Base-by-base conservation (phyloP, 2,329 filamentous ascomycete genomes). In the Chaetomiaceae sp. region DNA sequence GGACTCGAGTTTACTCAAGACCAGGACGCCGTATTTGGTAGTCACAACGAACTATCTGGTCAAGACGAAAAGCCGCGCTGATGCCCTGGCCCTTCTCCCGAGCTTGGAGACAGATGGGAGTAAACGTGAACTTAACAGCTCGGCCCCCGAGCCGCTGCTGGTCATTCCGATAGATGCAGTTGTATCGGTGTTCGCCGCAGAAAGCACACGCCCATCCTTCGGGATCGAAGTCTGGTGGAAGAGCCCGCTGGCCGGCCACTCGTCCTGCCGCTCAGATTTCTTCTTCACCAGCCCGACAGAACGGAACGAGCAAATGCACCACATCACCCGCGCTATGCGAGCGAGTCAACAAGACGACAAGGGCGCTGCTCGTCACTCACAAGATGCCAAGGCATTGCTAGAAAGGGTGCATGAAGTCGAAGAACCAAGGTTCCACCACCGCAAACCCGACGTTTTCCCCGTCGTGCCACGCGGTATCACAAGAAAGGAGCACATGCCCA, bases 161-260 rank as follows among this genome's bases (percentile, higher is more conserved):
- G 71, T 75, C 44, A 72, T 82, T 7, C 76, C 78, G 0, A 65
- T 81, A 7, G 70, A 74, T 14, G 73, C 71, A 33, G 70, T 82
- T 21, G 74, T 82, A 33, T 75, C 79, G 2, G 73, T 73, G 2
- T 81, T 80, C 57, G 73, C 72, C 27, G 74, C 78, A 27, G 78
- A 81, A 60, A 73, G 72, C 38, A 71, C 72, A 1, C 71, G 73
- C 42, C 72, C 76, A 11, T 72, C 74, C 6, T 78, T 77, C 40
- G 76, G 76, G 5, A 64, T 82, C 46, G 79, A 82, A 60, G 69
- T 81, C 2, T 82, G 78, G 78, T 82, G 79, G 79, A 74, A 72
- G 53, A 73, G 73, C 38, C 55, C 51, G 13, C 63, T 71, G 51
- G 71, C 73, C 2, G 68, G 70, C 11, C 66, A 77, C 36, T 67